Percentiles rank a stretch among this genome's conserved stretches.
phyloP scores from a whole-genome alignment of 192 early-diverging fungal genomes.

The Chytriomyces hyalinus region DNA sequence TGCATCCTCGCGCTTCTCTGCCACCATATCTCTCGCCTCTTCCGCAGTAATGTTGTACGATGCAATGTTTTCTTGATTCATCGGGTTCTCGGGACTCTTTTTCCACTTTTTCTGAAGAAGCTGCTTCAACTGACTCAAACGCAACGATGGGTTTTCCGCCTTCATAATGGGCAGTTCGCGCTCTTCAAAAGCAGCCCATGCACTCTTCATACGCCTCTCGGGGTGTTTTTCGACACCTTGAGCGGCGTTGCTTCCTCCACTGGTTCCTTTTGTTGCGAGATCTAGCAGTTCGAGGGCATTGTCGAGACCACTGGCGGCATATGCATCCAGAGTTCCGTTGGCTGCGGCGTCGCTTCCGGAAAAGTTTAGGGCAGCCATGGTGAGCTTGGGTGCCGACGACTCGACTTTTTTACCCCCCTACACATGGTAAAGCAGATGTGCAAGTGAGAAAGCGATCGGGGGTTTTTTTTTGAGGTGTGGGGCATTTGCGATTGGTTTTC shows the following conservation, averaged over 20 bases:
- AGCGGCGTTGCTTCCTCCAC: background rate
- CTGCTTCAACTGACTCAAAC: conserved; percentile 72
- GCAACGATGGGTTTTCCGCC: conserved; percentile 78
- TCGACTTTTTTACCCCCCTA: too few species aligned
- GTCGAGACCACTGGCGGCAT: conserved; percentile 82
- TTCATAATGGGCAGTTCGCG: conserved; percentile 75
- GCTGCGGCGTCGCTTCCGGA: conserved; percentile 21
- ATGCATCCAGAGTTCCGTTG: conserved; percentile 61
- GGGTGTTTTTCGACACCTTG: conserved; percentile 80
- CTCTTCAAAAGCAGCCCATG: conserved; percentile 63
- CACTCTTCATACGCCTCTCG: conserved; percentile 72
- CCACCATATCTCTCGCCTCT: conserved; percentile 60
- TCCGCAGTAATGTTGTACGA: conserved; percentile 75
- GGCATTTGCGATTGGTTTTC: background rate
- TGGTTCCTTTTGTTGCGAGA: conserved; percentile 40
- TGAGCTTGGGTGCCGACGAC: background rate
- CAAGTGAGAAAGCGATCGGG: too few species aligned
- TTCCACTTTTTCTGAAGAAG: conserved; percentile 82
- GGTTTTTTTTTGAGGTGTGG: background rate
- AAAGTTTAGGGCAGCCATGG: background rate
- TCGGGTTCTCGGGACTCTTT: conserved; percentile 64
- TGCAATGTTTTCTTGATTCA: conserved; percentile 73
- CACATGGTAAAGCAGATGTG: too few species aligned
- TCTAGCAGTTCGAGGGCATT: conserved; percentile 81
- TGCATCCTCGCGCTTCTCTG: conserved; percentile 53